Conservation (phyloP, 306 rosid species). For the Luffa acutangula region DNA sequence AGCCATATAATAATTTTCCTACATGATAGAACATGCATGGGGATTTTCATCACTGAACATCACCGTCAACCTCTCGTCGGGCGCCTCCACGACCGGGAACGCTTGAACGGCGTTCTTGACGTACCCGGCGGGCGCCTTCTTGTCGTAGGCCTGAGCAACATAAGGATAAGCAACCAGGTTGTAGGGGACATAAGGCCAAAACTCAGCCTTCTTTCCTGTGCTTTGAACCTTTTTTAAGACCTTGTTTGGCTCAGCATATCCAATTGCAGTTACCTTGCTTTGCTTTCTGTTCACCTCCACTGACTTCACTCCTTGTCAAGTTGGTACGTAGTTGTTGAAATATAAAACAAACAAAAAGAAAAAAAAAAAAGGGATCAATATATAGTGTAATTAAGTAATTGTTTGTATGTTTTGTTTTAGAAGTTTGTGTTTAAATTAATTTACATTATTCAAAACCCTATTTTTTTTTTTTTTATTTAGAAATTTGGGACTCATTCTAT, state of each 20-base stretch:
- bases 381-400: neutral
- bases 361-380: neutral
- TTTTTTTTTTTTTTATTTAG: too few relatives aligned
- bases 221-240: conserved; percentile 65
- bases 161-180: conserved; percentile 85
- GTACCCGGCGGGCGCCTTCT: conserved; percentile 78
- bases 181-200: conserved; percentile 89
- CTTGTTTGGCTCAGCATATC: conserved; percentile 75
- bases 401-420: neutral
- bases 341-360: neutral
- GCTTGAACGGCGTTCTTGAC: conserved; percentile 58
- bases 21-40: conserved; percentile 75
- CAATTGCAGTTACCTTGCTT: conserved; percentile 58
- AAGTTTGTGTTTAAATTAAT: too few relatives aligned
- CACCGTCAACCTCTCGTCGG: conserved; percentile 42
- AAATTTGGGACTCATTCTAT: too few relatives aligned
- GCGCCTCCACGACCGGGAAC: conserved; percentile 34
- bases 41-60: conserved; percentile 93
- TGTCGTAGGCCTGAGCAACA: conserved; percentile 74
- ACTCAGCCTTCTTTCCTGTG: conserved; percentile 81
- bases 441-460: too few relatives aligned
- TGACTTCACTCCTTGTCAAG: conserved; percentile 38
- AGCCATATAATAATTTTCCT: neutral
- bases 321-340: neutral
- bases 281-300: conserved; percentile 70